Percentiles rank a stretch among this genome's conserved stretches.
phyloP scores from a whole-genome alignment of 202 grass and related monocot species.

The Zoysia matrella region DNA sequence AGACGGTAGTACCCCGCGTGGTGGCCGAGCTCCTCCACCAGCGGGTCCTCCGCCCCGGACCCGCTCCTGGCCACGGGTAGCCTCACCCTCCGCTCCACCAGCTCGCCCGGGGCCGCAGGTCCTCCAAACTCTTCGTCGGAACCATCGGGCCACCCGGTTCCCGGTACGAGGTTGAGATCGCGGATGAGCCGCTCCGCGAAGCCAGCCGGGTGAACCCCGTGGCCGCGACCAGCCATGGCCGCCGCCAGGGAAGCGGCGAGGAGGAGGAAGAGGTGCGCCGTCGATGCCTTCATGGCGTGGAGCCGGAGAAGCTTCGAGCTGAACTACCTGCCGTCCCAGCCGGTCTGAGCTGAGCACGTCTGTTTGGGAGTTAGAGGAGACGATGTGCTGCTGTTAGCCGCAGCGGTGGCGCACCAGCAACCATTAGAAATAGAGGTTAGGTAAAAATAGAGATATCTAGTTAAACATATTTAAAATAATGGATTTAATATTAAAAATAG shows the following conservation, averaged over 20 bases:
- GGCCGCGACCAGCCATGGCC: not conserved
- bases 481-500: no score
- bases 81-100: conserved; percentile 10
- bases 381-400: no score
- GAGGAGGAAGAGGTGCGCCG: not conserved
- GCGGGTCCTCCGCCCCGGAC: not conserved
- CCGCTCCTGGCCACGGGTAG: not conserved
- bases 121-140: not conserved
- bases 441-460: no score
- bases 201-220: not conserved
- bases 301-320: not conserved
- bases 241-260: not conserved
- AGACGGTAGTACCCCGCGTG: conserved; percentile 7
- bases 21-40: conserved; percentile 7
- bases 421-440: no score
- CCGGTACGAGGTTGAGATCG: not conserved
- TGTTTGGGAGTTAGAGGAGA: no score
- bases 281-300: not conserved
- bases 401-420: no score
- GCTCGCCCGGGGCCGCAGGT: not conserved
- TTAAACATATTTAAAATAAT: no score
- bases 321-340: not conserved
- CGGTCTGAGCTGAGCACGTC: not conserved
- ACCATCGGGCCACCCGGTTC: not conserved
- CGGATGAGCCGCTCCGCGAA: conserved; percentile 19